A percentile compares a stretch with the other conserved stretches of the same genome.
Evolutionary conservation across 2,329 filamentous ascomycete species (phyloP).

Genomic region (Colletotrichum camelliae): DNA sequence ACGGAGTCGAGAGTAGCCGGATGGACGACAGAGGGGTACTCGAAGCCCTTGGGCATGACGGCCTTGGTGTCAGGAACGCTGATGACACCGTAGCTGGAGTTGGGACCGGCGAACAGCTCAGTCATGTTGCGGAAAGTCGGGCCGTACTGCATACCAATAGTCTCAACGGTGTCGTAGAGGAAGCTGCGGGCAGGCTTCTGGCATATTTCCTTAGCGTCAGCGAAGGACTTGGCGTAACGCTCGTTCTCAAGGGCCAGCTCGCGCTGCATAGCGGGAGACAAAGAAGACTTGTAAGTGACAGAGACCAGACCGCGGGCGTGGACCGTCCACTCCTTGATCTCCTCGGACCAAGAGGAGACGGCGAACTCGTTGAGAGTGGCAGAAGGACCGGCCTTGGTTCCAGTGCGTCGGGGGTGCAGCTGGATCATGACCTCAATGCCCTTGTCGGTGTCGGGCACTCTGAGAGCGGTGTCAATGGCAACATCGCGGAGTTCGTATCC

Average conservation of each 20-base stretch:
- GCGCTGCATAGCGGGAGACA: constrained; percentile 4
- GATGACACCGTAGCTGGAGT: background rate
- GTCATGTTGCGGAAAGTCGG: constrained; percentile 23
- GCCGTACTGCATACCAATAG: constrained; percentile 22
- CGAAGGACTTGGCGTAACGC: constrained; percentile 1
- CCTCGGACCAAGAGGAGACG: constrained; percentile 14
- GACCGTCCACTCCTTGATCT: constrained; percentile 15
- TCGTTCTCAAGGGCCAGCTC: constrained; percentile 8
- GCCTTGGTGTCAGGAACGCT: constrained; percentile 13
- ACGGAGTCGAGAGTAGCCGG: constrained; percentile 20
- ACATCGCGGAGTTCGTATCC: constrained; percentile 27
- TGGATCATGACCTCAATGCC: constrained; percentile 25
- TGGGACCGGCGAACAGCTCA: background rate
- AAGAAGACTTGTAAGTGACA: constrained; percentile 4
- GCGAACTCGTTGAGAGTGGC: constrained; percentile 12
- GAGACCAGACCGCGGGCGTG: constrained; percentile 19
- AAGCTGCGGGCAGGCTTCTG: constrained; percentile 11
- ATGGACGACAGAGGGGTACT: constrained; percentile 16
- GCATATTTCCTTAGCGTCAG: constrained; percentile 2
- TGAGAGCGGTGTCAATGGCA: constrained; percentile 23
- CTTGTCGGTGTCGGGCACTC: constrained; percentile 23
- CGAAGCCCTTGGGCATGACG: constrained; percentile 19
- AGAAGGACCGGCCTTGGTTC: constrained; percentile 11
- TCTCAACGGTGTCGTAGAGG: constrained; percentile 22
- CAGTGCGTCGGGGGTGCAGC: constrained; percentile 16